A percentile compares a stretch with the other conserved stretches of the same genome.
Evolutionary conservation across 805 yeast species (phyloP).

Genomic region (Candida sonorensis): DNA sequence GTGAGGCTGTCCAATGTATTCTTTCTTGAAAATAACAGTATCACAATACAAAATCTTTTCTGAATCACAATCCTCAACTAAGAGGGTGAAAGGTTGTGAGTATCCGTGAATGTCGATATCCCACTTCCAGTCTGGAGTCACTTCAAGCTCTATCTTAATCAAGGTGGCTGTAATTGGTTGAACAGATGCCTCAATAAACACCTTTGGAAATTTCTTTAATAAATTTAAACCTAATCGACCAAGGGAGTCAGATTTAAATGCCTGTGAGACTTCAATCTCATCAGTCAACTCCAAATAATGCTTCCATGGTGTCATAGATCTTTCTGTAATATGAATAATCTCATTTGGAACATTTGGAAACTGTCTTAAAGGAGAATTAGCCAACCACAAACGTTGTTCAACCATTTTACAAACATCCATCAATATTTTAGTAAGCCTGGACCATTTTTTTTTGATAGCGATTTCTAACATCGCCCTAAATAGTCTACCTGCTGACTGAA

Average conservation of each 20-base stretch:
- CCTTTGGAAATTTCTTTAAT: conserved; percentile 66
- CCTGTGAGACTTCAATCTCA: conserved; percentile 76
- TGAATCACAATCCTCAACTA: conserved; percentile 83
- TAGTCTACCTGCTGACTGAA: conserved; percentile 88
- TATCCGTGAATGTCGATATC: conserved; percentile 54
- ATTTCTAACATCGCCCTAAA: conserved; percentile 82
- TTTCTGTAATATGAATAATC: conserved; percentile 67
- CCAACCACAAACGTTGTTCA: conserved; percentile 75
- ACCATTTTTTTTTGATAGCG: conserved; percentile 64
- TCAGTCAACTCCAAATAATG: conserved; percentile 60
- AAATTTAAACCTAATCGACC: conserved; percentile 56
- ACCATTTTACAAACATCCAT: conserved; percentile 73
- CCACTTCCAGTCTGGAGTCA: conserved; percentile 77
- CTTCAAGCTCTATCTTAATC: conserved; percentile 57
- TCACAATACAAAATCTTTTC: conserved; percentile 62
- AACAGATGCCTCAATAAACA: conserved; percentile 50
- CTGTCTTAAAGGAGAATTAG: conserved; percentile 82
- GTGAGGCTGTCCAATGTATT: conserved; percentile 47
- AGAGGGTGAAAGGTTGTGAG: conserved; percentile 57
- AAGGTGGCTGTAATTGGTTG: conserved; percentile 76
- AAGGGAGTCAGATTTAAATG: conserved; percentile 61
- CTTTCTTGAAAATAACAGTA: conserved; percentile 41
- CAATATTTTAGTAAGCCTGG: conserved; percentile 48
- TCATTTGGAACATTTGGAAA: conserved; percentile 65
- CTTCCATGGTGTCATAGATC: conserved; percentile 76